Evolutionary conservation across 305 asterid genomes (phyloP).

Genomic region (Fraxinus albicans): DNA sequence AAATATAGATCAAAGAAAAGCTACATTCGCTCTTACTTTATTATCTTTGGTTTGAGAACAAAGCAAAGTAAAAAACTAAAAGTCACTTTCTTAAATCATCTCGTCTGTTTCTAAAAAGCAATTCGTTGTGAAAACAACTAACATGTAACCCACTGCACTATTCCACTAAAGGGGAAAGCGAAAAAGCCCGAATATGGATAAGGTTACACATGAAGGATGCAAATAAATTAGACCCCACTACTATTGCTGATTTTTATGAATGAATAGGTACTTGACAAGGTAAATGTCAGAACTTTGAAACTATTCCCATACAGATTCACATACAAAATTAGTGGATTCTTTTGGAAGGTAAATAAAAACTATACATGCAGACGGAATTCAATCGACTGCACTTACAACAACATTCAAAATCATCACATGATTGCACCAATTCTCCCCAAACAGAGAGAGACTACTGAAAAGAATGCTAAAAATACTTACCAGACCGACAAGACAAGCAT

Average conservation of each 20-base stretch:
- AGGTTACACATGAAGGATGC: neutral
- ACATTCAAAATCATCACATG: neutral
- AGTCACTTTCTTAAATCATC: neutral
- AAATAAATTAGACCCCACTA: neutral
- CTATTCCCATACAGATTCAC: neutral
- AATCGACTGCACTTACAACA: neutral
- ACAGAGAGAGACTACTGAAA: constrained; percentile 9
- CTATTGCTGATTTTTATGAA: neutral
- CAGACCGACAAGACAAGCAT: constrained; percentile 97
- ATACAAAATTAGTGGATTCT: neutral
- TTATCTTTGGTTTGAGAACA: neutral
- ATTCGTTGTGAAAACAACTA: neutral
- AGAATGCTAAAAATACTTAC: constrained; percentile 52
- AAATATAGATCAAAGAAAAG: neutral
- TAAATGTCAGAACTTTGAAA: neutral
- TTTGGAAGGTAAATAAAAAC: neutral
- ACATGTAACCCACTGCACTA: neutral
- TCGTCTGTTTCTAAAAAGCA: neutral
- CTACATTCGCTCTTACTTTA: neutral
- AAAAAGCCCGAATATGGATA: neutral
- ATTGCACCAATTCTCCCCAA: neutral
- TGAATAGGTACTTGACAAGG: neutral
- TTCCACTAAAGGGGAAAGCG: neutral
- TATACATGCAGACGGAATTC: neutral
- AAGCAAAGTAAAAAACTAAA: neutral